A percentile compares a stretch with the other conserved stretches of the same genome.
phyloP scores from a whole-genome alignment of 1,139 yeast genomes.

The Kodamaea alishanica region DNA sequence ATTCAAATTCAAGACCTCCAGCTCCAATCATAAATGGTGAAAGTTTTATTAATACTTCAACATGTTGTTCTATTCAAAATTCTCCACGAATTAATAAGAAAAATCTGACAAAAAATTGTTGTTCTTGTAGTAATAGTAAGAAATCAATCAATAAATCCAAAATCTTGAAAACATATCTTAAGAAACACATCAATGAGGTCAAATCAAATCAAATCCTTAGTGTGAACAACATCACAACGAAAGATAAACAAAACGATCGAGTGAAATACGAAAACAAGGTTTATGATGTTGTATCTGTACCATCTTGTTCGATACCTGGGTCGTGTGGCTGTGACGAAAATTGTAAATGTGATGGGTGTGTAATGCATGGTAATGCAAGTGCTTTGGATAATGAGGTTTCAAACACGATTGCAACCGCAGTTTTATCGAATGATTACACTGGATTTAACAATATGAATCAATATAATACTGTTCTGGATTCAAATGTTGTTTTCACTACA shows the following conservation, averaged over 20 bases:
- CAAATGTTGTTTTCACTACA: constrained; percentile 1
- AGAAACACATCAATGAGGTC: constrained; percentile 17
- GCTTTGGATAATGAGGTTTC: constrained; percentile 8
- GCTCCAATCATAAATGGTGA: constrained; percentile 29
- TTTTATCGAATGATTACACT: not conserved
- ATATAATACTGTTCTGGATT: constrained; percentile 2
- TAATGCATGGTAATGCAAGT: constrained; percentile 37
- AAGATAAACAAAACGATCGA: not conserved
- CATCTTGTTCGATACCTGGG: constrained; percentile 48
- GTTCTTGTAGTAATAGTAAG: constrained; percentile 22
- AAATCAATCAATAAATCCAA: constrained; percentile 30
- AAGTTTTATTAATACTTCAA: constrained; percentile 34
- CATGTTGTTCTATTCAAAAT: constrained; percentile 27
- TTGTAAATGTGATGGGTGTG: constrained; percentile 49
- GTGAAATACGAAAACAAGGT: constrained; percentile 6
- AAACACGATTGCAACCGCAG: constrained; percentile 3
- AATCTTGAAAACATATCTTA: constrained; percentile 36
- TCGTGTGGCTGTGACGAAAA: constrained; percentile 47
- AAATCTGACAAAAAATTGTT: constrained; percentile 26
- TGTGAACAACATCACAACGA: not conserved
- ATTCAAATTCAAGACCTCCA: constrained; percentile 14
- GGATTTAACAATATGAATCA: constrained; percentile 6
- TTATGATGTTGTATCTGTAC: constrained; percentile 27
- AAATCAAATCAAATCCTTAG: not conserved
- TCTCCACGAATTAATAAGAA: not conserved